phyloP scores from a whole-genome alignment of 2,329 filamentous ascomycete genomes.

The Aureobasidium vineae region DNA sequence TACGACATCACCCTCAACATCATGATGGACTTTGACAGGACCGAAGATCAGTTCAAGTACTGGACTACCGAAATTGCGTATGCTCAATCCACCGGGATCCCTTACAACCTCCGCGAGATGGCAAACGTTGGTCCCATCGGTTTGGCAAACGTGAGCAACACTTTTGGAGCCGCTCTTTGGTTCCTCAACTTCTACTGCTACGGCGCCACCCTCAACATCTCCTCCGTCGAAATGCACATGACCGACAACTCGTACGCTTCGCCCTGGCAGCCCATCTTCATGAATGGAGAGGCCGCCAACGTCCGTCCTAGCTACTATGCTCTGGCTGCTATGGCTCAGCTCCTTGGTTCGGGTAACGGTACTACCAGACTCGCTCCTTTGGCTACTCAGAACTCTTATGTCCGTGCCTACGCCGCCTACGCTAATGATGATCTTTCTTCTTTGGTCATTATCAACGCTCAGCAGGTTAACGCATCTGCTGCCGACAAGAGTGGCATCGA shows the following conservation, averaged over 20 bases:
- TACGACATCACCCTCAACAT: constrained; percentile 46
- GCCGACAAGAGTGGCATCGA: constrained; percentile 43
- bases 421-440: constrained; percentile 45
- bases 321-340: constrained; percentile 52
- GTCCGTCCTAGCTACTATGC: constrained; percentile 54
- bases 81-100: constrained; percentile 44
- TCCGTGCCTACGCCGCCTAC: constrained; percentile 49
- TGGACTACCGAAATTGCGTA: constrained; percentile 48
- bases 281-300: constrained; percentile 34
- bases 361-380: constrained; percentile 46
- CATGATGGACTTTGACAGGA: constrained; percentile 49
- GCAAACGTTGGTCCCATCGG: constrained; percentile 52
- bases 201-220: constrained; percentile 49
- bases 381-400: constrained; percentile 32
- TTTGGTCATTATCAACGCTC: constrained; percentile 50
- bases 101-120: constrained; percentile 55
- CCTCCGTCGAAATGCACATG: constrained; percentile 54
- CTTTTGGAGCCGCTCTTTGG: constrained; percentile 53
- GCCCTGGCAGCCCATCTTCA: constrained; percentile 51
- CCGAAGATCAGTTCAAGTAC: constrained; percentile 49
- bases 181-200: constrained; percentile 55
- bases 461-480: constrained; percentile 44
- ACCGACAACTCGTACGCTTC: constrained; percentile 54
- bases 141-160: constrained; percentile 48
- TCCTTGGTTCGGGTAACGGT: constrained; percentile 50